Percentiles rank a stretch among this genome's conserved stretches.
These are phyloP conservation scores for Melaleuca quinquenervia DNA, from an alignment of 345 rosid species.

Conservation along the genomic window DNA sequence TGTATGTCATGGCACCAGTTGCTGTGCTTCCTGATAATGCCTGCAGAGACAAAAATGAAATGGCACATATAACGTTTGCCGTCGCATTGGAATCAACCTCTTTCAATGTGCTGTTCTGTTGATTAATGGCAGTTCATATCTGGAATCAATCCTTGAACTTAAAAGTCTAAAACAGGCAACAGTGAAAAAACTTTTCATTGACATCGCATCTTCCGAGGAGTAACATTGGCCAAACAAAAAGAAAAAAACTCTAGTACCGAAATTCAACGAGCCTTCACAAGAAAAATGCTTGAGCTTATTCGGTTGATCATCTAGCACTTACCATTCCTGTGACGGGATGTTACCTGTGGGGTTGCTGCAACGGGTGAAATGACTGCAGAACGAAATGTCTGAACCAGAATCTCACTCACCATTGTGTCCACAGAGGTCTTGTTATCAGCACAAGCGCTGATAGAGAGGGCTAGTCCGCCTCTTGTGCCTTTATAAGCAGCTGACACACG, in stretches of 20 bases:
- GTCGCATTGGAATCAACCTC: background rate
- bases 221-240: background rate
- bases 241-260: background rate
- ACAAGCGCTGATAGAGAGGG: slow-evolving; percentile 63
- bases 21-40: slow-evolving; percentile 39
- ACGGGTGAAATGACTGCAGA: background rate
- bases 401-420: slow-evolving; percentile 38
- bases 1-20: slow-evolving; percentile 67
- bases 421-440: slow-evolving; percentile 43
- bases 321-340: background rate
- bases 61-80: background rate
- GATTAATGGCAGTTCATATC: background rate
- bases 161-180: background rate
- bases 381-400: background rate
- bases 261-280: background rate
- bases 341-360: background rate
- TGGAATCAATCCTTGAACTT: background rate
- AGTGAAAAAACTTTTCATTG: background rate
- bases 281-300: background rate
- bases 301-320: background rate
- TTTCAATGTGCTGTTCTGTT: background rate
- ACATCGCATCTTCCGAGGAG: background rate
- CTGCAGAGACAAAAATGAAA: slow-evolving; percentile 13
- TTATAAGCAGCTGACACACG: slow-evolving; percentile 16
- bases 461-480: slow-evolving; percentile 72